Evolutionary conservation across 257 asterid species (phyloP).

Genomic region (Leptodermis oblonga): DNA sequence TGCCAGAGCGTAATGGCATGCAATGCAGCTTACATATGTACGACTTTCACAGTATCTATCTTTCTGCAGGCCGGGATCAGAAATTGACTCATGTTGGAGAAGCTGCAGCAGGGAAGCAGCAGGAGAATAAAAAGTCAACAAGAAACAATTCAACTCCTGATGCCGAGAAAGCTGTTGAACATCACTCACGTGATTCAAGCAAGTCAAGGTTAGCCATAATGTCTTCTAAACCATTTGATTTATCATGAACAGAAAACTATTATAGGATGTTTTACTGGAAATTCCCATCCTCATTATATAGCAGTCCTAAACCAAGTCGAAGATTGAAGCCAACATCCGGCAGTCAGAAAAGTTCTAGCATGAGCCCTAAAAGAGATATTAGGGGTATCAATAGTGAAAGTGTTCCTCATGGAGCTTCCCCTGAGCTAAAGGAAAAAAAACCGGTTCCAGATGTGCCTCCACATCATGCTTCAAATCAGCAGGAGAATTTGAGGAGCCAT

Average conservation of each 20-base stretch:
- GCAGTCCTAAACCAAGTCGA: constrained; percentile 49
- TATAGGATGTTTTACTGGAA: not conserved
- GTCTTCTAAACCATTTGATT: constrained; percentile 6
- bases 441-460: constrained; percentile 41
- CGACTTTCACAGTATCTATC: not conserved
- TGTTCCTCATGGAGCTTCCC: constrained; percentile 27
- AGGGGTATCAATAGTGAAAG: constrained; percentile 28
- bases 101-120: constrained; percentile 31
- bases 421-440: constrained; percentile 31
- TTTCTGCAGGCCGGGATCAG: constrained; percentile 30
- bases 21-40: not conserved
- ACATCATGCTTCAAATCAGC: constrained; percentile 40
- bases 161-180: constrained; percentile 27
- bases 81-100: constrained; percentile 26
- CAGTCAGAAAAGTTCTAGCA: constrained; percentile 30
- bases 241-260: not conserved
- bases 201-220: constrained; percentile 55
- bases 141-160: constrained; percentile 42
- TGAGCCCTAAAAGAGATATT: constrained; percentile 38
- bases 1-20: not conserved
- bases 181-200: constrained; percentile 35
- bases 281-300: constrained; percentile 18
- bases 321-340: constrained; percentile 39
- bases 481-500: constrained; percentile 45
- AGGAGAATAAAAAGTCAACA: constrained; percentile 27